Base-by-base conservation (phyloP, 2,329 filamentous ascomycete genomes). In the Neonectria magnoliae region DNA sequence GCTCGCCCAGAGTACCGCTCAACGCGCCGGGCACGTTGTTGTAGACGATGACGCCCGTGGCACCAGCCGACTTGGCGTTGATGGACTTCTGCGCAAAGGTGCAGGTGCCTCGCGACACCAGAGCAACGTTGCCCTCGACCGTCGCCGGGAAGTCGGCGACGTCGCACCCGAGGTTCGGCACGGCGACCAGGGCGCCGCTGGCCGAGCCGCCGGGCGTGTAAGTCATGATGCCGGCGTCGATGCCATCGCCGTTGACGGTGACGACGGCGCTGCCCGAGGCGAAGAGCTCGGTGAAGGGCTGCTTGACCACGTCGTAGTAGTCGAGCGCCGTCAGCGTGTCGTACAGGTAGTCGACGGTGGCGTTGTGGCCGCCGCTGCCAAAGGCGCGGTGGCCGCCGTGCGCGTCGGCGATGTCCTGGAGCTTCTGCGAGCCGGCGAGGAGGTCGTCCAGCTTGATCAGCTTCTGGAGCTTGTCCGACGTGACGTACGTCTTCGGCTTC, bases 41-140 rank as follows among this genome's bases (percentile, higher is more conserved):
- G 78, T 90, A 90, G 64, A 91, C 80, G 57, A 91, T 73, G 1
- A 83, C 84, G 1, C 80, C 90, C 0, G 76, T 75, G 1, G 90
- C 90, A 18, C 88, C 87, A 2, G 88, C 87, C 0, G 76, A 72
- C 62, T 84, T 85, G 25, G 88, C 89, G 18, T 84, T 78, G 41
- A 81, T 76, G 7, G 87, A 82, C 80, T 92, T 91, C 22, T 81
- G 71, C 8, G 81, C 83, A 61, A 91, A 91, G 16, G 82, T 70
- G 73, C 90, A 92, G 1, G 71, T 77, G 60, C 90, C 89, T 69
- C 89, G 85, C 6, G 81, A 81, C 58, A 91, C 82, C 22, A 91
- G 79, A 5, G 87, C 89, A 50, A 91, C 84, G 20, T 82, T 85
- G 41, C 85, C 88, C 4, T 80, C 71, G 14, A 88, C 78, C 16